phyloP scores from a whole-genome alignment of 306 rosid genomes.

The Clitoria ternatea region DNA sequence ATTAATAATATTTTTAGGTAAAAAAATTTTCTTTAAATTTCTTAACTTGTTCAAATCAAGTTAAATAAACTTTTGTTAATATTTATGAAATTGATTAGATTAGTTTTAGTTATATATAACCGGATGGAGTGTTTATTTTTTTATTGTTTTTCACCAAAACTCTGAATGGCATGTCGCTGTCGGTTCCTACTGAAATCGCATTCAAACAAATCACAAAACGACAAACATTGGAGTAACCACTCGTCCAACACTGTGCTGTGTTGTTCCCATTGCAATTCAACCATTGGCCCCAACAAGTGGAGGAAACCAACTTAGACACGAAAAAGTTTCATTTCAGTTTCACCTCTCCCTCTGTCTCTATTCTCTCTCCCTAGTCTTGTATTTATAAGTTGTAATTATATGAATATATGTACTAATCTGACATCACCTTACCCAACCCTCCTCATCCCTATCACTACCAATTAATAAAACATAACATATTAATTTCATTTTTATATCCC shows the following conservation, averaged over 20 bases:
- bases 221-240: slow-evolving; percentile 28
- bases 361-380: too few species aligned
- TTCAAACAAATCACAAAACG: slow-evolving; percentile 37
- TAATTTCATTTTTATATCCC: background rate
- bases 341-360: background rate
- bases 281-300: slow-evolving; percentile 29
- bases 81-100: too few species aligned
- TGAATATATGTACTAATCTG: background rate
- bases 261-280: background rate
- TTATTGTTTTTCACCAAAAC: background rate
- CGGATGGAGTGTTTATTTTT: too few species aligned
- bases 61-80: too few species aligned
- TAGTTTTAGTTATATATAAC: too few species aligned
- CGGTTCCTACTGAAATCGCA: slow-evolving; percentile 23
- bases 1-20: too few species aligned
- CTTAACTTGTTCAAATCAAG: too few species aligned
- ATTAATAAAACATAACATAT: background rate
- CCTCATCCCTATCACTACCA: background rate
- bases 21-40: too few species aligned
- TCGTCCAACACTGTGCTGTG: slow-evolving; percentile 8
- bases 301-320: slow-evolving; percentile 23
- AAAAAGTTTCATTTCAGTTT: too few species aligned
- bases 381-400: background rate
- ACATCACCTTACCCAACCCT: background rate
- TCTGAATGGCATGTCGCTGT: slow-evolving; percentile 14